Evolutionary conservation across 495 filamentous ascomycete species (phyloP).

Genomic region (Trypethelium eluteriae): DNA sequence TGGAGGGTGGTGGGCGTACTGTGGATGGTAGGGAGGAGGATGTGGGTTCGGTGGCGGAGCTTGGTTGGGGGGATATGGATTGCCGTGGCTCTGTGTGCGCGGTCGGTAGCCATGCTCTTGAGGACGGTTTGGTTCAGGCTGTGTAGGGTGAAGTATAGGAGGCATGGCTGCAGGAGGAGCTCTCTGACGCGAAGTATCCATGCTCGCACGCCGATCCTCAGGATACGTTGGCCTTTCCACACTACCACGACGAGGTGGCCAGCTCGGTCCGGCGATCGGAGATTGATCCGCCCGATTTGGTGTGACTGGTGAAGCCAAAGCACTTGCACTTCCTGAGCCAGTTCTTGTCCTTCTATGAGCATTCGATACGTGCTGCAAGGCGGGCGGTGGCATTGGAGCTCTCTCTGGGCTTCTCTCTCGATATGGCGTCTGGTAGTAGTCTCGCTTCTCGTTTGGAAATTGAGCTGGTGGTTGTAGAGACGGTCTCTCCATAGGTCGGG

Average conservation of each 20-base stretch:
- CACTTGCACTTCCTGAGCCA: neutral
- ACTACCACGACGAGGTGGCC: neutral
- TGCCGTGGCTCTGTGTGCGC: neutral
- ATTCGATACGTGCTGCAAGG: neutral
- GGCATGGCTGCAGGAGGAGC: conserved; percentile 3
- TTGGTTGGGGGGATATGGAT: neutral
- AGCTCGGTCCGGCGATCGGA: neutral
- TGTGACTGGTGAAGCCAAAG: neutral
- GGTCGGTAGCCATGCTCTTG: neutral
- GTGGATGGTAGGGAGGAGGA: neutral
- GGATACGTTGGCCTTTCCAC: neutral
- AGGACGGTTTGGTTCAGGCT: neutral
- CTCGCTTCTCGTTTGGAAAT: neutral
- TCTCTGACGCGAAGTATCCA: neutral
- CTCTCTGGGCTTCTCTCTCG: conserved; percentile 5
- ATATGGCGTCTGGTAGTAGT: conserved; percentile 8
- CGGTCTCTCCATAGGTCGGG: neutral
- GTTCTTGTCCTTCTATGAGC: conserved; percentile 1
- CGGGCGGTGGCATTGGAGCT: conserved; percentile 5
- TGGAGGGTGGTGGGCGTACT: neutral
- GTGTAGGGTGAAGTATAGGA: neutral
- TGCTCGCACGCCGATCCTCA: neutral
- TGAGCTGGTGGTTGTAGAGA: conserved; percentile 6
- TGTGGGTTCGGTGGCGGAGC: conserved; percentile 20
- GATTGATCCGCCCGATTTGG: conserved; percentile 1